Base-by-base conservation (phyloP, 805 yeast genomes). In the Pichia membranifaciens region DNA sequence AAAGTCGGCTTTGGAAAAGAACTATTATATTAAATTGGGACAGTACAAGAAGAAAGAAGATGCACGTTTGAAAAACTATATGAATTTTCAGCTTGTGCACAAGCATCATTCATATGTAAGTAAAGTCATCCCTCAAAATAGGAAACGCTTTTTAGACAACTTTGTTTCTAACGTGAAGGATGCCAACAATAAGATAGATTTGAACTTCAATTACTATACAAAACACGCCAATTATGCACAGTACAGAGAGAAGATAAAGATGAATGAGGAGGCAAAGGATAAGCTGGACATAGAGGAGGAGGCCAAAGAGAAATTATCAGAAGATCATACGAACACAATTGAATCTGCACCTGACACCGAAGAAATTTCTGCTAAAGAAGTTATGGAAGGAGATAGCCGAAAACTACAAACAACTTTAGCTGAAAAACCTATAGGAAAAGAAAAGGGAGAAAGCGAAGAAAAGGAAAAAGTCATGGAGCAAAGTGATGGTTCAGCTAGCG, bases 151-250 rank as follows among this genome's bases (percentile, higher is more conserved):
- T 40, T 9, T 65, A 15, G 52, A 48, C 16, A 59, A 53, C 4
- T 67, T 67, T 57, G 69, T 67, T 3, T 41, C 51, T 12, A 51
- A 47, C 21, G 47, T 65, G 16, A 41, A 22, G 3, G 57, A 56
- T 38, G 29, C 39, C 3, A 47, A 55, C 3, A 67, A 67, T 54
- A 67, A 60, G 40, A 64, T 67, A 33, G 71, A 67, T 51, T 41
- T 52, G 8, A 67, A 57, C 40, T 56, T 60, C 40, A 54, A 41
- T 25, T 75, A 75, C 51, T 70, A 67, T 51, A 57, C 60, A 2
- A 69, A 74, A 47, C 76, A 73, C 49, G 57, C 71, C 20, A 72
- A 70, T 44, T 78, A 76, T 51, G 48, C 72, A 17, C 69, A 70
- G 13, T 52, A 57, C 36, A 60, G 83, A 51, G 59, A 61, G 17